Percentiles rank a stretch among this genome's conserved stretches.
phyloP scores from a whole-genome alignment of 257 asterid species.

The Fraxinus americana region DNA sequence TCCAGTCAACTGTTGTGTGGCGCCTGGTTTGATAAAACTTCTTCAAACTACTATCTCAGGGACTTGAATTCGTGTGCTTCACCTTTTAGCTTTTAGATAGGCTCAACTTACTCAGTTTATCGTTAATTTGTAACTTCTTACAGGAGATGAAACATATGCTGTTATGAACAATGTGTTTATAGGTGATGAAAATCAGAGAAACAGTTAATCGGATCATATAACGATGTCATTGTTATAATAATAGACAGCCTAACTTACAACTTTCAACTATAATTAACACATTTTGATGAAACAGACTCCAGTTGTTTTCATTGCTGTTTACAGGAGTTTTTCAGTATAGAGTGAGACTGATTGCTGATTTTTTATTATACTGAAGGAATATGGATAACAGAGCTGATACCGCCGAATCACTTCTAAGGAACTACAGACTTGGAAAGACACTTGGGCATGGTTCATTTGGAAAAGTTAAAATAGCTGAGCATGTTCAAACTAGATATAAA shows the following conservation, averaged over 20 bases:
- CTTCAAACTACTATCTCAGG: neutral
- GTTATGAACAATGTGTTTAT: neutral
- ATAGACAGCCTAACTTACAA: neutral
- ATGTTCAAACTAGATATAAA: conserved; percentile 78
- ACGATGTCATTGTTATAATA: conserved; percentile 1
- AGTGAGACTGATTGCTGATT: conserved; percentile 3
- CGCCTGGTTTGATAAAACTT: neutral
- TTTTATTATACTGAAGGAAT: conserved; percentile 30
- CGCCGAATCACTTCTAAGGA: conserved; percentile 50
- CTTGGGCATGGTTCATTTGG: conserved; percentile 97
- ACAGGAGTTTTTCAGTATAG: conserved; percentile 12
- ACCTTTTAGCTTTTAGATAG: neutral
- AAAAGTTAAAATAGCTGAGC: conserved; percentile 94
- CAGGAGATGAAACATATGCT: neutral
- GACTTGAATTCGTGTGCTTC: neutral
- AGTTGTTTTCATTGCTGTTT: neutral
- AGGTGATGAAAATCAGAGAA: conserved; percentile 2
- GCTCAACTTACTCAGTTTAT: neutral
- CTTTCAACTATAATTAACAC: neutral
- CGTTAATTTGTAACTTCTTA: neutral
- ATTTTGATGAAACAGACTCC: neutral
- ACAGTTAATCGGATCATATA: neutral
- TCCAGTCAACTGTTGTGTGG: neutral
- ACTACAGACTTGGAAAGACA: conserved; percentile 87
- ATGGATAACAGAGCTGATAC: conserved; percentile 65